Evolutionary conservation across 768 basidiomycete genomes (phyloP).

Genomic region (Suillus tomentosus): DNA sequence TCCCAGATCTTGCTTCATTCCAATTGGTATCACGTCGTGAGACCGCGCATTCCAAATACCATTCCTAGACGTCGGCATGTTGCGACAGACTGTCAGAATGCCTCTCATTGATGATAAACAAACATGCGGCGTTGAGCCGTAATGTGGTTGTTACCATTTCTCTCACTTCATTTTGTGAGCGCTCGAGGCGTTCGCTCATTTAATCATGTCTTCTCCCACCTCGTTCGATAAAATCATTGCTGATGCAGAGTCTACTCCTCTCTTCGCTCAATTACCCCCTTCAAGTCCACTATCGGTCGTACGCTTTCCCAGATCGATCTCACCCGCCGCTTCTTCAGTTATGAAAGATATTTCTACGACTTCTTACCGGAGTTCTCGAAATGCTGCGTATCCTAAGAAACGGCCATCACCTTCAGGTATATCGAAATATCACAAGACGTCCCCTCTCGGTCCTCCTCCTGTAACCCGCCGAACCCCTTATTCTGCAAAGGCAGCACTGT

Average conservation of each 20-base stretch:
- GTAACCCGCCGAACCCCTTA: conserved; percentile 64
- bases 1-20: conserved; percentile 10
- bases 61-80: neutral
- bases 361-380: conserved; percentile 61
- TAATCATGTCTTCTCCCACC: conserved; percentile 13
- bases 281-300: conserved; percentile 47
- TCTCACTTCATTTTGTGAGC: conserved; percentile 1
- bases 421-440: conserved; percentile 65
- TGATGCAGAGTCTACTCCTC: conserved; percentile 25
- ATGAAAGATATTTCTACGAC: conserved; percentile 79
- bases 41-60: conserved; percentile 6
- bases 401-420: conserved; percentile 83
- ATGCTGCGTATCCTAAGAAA: conserved; percentile 78
- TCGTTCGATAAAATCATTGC: conserved; percentile 11
- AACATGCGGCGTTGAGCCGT: neutral
- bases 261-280: conserved; percentile 26
- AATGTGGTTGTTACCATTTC: neutral
- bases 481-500: conserved; percentile 58
- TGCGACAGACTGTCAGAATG: neutral
- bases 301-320: conserved; percentile 43
- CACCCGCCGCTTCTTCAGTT: conserved; percentile 34
- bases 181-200: conserved; percentile 13
- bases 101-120: neutral
- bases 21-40: conserved; percentile 11
- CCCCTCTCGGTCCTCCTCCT: conserved; percentile 46